phyloP scores from a whole-genome alignment of 139 green algal genomes.

The Eudorina sp. region DNA sequence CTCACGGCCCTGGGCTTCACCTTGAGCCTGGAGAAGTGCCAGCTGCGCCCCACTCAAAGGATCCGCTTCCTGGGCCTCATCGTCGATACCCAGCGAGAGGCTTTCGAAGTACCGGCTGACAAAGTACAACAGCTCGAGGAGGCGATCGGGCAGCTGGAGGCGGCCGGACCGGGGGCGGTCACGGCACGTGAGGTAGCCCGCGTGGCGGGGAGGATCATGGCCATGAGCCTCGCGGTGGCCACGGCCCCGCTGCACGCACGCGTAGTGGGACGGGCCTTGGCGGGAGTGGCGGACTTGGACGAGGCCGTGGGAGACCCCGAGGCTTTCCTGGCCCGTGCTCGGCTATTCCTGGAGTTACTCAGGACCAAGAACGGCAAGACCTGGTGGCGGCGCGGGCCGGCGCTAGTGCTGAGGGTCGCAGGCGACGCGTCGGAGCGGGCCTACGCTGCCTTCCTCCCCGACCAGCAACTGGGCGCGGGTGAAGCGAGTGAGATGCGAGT shows the following conservation, averaged over 20 bases:
- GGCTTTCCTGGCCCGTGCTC: too few relatives aligned
- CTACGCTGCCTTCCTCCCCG: neutral
- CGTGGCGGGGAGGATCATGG: constrained; percentile 9
- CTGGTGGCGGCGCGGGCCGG: too few relatives aligned
- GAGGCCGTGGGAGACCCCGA: neutral
- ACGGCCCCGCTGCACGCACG: neutral
- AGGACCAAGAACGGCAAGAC: neutral
- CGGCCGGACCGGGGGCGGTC: neutral
- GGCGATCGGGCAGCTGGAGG: neutral
- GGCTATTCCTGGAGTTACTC: neutral
- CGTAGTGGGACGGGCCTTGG: neutral
- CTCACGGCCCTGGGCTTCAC: neutral
- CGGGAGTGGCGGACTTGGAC: neutral
- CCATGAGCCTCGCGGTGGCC: neutral
- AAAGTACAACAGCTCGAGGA: neutral
- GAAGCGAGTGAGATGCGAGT: neutral
- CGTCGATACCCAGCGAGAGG: neutral
- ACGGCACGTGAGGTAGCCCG: neutral
- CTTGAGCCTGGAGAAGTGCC: constrained; percentile 28
- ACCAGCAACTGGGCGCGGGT: neutral
- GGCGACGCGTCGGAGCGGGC: constrained; percentile 24
- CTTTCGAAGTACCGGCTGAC: neutral
- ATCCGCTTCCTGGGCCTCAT: constrained; percentile 31
- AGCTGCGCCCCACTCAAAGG: neutral
- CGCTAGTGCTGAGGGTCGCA: neutral